Evolutionary conservation across 2,329 filamentous ascomycete genomes (phyloP).

Genomic region (Chrysoporthe austroafricana): DNA sequence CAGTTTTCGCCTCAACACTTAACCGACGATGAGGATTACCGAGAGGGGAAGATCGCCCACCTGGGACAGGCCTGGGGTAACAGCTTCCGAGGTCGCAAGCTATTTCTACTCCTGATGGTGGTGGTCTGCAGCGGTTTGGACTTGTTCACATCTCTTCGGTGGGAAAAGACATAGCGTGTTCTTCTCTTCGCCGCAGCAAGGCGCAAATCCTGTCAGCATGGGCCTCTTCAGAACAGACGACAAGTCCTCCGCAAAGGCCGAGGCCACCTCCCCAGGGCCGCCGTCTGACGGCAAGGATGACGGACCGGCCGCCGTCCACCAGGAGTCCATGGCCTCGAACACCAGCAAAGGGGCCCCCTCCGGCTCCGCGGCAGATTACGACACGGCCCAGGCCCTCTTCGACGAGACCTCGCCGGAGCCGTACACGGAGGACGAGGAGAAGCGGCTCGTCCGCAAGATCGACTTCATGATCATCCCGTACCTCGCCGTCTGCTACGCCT

Average conservation of each 20-base stretch:
- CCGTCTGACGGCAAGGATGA: slow-evolving; percentile 12
- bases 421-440: slow-evolving; percentile 23
- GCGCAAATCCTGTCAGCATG: neutral
- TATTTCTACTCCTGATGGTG: neutral
- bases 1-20: neutral
- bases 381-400: slow-evolving; percentile 23
- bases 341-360: slow-evolving; percentile 1
- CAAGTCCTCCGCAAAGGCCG: neutral
- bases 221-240: neutral
- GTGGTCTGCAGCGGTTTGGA: neutral
- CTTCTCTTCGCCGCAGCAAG: neutral
- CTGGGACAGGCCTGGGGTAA: neutral
- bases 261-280: neutral
- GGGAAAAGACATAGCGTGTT: no score
- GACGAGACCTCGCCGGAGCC: slow-evolving; percentile 10
- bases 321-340: slow-evolving; percentile 2
- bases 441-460: slow-evolving; percentile 25
- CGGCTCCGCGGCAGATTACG: slow-evolving; percentile 11
- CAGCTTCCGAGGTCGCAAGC: neutral
- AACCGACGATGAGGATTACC: neutral
- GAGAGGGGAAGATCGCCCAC: slow-evolving; percentile 6
- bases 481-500: slow-evolving; percentile 26
- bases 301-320: slow-evolving; percentile 4
- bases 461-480: slow-evolving; percentile 28
- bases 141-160: neutral